phyloP scores from a whole-genome alignment of 352 stramenopile species.

The Phytophthora crassamura region DNA sequence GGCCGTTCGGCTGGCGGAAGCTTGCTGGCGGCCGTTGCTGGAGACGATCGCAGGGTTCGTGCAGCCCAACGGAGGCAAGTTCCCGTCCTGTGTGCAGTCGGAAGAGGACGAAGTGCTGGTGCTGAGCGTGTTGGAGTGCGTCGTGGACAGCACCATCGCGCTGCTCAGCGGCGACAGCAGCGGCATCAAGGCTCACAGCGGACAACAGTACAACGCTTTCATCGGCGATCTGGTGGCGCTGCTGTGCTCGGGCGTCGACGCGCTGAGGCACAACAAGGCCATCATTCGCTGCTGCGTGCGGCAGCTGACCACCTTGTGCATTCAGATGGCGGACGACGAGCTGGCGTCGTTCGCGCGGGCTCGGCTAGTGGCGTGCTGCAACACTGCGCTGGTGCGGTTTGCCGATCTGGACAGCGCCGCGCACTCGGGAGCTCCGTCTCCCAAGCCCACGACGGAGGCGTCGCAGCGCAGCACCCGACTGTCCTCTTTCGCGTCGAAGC shows the following conservation, averaged over 20 bases:
- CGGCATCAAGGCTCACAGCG: slow-evolving; percentile 36
- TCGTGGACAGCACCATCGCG: slow-evolving; percentile 75
- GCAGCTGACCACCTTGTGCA: slow-evolving; percentile 76
- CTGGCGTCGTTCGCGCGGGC: slow-evolving; percentile 54
- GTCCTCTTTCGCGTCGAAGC: slow-evolving; percentile 9
- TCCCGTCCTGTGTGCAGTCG: slow-evolving; percentile 63
- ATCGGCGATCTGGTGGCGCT: slow-evolving; percentile 61
- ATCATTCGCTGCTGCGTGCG: slow-evolving; percentile 80
- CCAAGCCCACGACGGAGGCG: slow-evolving; percentile 6
- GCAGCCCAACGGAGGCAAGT: slow-evolving; percentile 53
- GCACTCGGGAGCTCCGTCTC: slow-evolving; percentile 2
- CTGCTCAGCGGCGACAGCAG: slow-evolving; percentile 48
- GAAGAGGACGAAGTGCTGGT: slow-evolving; percentile 85
- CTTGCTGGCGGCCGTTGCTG: slow-evolving; percentile 63
- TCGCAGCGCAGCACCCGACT: slow-evolving; percentile 6
- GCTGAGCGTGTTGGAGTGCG: slow-evolving; percentile 75
- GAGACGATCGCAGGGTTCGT: slow-evolving; percentile 73
- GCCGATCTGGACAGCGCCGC: slow-evolving; percentile 45
- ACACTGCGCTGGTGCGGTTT: slow-evolving; percentile 54
- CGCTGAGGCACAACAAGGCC: slow-evolving; percentile 57
- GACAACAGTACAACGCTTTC: slow-evolving; percentile 51
- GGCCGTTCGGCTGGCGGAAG: slow-evolving; percentile 54
- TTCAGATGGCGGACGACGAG: slow-evolving; percentile 62
- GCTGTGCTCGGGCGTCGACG: slow-evolving; percentile 69
- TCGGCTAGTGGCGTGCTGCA: slow-evolving; percentile 70